These are phyloP conservation scores for Hyphochytrium catenoides DNA, from an alignment of 352 stramenopile genomes.

Conservation along the genomic window DNA sequence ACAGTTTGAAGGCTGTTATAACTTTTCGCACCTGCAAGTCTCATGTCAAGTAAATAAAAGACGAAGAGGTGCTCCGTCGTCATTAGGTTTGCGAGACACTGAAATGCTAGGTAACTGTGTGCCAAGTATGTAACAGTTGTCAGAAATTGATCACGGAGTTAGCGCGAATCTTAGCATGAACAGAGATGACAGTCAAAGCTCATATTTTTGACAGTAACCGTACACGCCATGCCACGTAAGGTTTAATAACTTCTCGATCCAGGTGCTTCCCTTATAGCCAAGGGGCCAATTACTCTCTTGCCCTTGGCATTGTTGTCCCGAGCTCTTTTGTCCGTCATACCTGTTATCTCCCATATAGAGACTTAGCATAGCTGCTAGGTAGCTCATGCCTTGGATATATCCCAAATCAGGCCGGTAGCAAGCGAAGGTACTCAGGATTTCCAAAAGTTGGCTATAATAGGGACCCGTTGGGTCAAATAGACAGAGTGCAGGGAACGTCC, in stretches of 20 bases:
- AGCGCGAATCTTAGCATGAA: no score
- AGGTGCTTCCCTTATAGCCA: no score
- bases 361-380: slow-evolving; percentile 51
- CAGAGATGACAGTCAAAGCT: no score
- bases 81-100: slow-evolving; percentile 62
- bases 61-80: slow-evolving; percentile 61
- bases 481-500: slow-evolving; percentile 50
- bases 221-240: no score
- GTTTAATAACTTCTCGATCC: no score
- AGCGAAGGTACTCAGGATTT: slow-evolving; percentile 58
- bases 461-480: slow-evolving; percentile 34
- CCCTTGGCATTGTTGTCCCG: no score
- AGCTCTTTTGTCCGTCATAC: slow-evolving; percentile 11
- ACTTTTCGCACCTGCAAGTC: no score
- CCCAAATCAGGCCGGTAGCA: slow-evolving; percentile 59
- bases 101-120: slow-evolving; percentile 25
- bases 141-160: no score
- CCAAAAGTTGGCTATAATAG: slow-evolving; percentile 40
- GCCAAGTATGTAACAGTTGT: no score
- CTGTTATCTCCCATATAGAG: slow-evolving; percentile 55
- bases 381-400: slow-evolving; percentile 71
- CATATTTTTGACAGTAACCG: no score
- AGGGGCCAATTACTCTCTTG: no score
- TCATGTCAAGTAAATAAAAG: slow-evolving; percentile 62
- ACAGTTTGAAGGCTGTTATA: no score